Percentiles rank a stretch among this genome's conserved stretches.
phyloP scores from a whole-genome alignment of 345 rosid genomes.

The Pistacia integerrima region DNA sequence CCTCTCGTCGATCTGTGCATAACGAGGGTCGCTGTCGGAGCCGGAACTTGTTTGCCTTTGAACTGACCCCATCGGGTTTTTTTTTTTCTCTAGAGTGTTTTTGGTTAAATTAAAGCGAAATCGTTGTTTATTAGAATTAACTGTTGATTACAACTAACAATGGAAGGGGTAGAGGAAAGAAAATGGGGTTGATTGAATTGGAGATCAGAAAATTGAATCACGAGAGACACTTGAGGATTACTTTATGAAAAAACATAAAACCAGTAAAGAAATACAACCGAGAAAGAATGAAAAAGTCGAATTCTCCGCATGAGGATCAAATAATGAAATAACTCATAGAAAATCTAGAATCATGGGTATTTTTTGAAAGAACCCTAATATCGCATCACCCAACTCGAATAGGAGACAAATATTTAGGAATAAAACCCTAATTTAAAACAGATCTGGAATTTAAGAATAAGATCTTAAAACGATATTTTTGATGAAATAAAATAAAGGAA shows the following conservation, averaged over 20 bases:
- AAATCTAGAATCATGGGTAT: constrained; percentile 45
- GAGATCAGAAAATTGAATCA: background rate
- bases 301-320: constrained; percentile 66
- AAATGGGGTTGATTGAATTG: background rate
- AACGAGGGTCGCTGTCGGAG: constrained; percentile 63
- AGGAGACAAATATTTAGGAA: too few species aligned
- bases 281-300: constrained; percentile 82
- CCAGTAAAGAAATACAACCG: constrained; percentile 92
- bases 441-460: constrained; percentile 6
- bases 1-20: constrained; percentile 58
- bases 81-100: constrained; percentile 5
- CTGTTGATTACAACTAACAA: background rate
- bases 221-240: background rate
- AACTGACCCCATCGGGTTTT: constrained; percentile 37
- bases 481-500: background rate
- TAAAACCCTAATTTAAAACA: constrained; percentile 32
- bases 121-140: background rate
- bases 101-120: background rate
- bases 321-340: constrained; percentile 60
- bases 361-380: constrained; percentile 17
- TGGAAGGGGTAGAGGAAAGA: background rate
- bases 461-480: background rate
- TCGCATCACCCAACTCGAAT: constrained; percentile 12
- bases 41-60: constrained; percentile 56
- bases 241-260: constrained; percentile 80